phyloP scores from a whole-genome alignment of 2,329 filamentous ascomycete genomes.

The Aspergillus latus region DNA sequence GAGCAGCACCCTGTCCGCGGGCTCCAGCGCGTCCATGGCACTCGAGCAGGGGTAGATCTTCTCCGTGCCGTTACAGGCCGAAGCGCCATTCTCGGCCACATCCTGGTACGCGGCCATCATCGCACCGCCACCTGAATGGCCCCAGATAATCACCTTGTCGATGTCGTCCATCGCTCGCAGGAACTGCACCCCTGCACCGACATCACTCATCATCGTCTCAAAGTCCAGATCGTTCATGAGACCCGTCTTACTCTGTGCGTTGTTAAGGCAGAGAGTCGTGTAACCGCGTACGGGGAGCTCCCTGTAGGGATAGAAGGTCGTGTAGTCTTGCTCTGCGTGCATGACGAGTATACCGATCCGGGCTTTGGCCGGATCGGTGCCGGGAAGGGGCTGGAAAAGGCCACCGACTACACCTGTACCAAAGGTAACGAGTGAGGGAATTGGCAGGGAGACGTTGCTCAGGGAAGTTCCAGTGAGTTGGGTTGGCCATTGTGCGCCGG shows the following conservation, averaged over 20 bases:
- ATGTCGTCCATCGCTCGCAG: neutral
- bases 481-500: neutral
- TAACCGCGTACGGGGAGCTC: neutral
- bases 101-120: conserved; percentile 1
- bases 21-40: neutral
- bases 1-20: neutral
- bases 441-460: neutral
- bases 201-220: neutral
- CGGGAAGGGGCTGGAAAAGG: neutral
- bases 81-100: neutral
- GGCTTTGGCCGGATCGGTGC: neutral
- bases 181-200: neutral
- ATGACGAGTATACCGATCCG: neutral
- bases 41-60: neutral
- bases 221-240: neutral
- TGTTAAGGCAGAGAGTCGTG: neutral
- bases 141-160: neutral
- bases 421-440: neutral
- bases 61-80: neutral
- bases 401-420: neutral
- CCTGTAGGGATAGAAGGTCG: neutral
- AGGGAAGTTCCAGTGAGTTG: neutral
- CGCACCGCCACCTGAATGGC: neutral
- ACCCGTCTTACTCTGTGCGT: neutral
- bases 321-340: neutral